Conservation (phyloP, 1,284 basidiomycete species). For the Peniophora sp. region DNA sequence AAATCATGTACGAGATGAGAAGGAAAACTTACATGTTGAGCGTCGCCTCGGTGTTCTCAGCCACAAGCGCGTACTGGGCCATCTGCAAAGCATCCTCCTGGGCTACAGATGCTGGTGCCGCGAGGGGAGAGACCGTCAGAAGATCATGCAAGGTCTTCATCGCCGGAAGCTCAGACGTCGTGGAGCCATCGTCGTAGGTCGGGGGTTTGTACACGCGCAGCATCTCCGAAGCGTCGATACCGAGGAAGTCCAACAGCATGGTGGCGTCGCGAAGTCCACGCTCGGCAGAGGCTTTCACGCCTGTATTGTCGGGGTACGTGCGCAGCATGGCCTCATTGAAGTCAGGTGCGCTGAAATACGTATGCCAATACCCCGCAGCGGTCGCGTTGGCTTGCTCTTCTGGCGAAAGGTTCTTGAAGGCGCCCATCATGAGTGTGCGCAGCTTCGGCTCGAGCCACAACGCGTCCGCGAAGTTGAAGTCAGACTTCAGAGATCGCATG, state of each 20-base stretch:
- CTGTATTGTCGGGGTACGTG: conserved; percentile 7
- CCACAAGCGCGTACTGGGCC: background rate
- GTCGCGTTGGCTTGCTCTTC: conserved; percentile 9
- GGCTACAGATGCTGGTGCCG: background rate
- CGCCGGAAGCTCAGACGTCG: background rate
- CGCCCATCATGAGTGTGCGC: conserved; percentile 7
- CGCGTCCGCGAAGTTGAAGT: conserved; percentile 24
- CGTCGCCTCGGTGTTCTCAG: background rate
- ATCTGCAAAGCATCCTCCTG: background rate
- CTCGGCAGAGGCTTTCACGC: conserved; percentile 4
- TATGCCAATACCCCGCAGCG: conserved; percentile 21
- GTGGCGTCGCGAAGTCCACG: conserved; percentile 4
- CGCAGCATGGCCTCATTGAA: conserved; percentile 14
- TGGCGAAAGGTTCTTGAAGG: conserved; percentile 9
- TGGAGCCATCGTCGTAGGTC: background rate
- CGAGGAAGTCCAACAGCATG: conserved; percentile 5
- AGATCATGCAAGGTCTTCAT: background rate
- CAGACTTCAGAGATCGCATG: conserved; percentile 18
- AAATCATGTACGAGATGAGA: background rate
- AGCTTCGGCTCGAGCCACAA: conserved; percentile 23
- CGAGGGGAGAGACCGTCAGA: background rate
- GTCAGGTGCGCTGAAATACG: conserved; percentile 3
- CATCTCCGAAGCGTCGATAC: conserved; percentile 6
- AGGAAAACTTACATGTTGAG: background rate
- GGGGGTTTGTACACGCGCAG: background rate